Conservation (phyloP, 1,139 yeast genomes). For the Meyerozyma carpophila region DNA sequence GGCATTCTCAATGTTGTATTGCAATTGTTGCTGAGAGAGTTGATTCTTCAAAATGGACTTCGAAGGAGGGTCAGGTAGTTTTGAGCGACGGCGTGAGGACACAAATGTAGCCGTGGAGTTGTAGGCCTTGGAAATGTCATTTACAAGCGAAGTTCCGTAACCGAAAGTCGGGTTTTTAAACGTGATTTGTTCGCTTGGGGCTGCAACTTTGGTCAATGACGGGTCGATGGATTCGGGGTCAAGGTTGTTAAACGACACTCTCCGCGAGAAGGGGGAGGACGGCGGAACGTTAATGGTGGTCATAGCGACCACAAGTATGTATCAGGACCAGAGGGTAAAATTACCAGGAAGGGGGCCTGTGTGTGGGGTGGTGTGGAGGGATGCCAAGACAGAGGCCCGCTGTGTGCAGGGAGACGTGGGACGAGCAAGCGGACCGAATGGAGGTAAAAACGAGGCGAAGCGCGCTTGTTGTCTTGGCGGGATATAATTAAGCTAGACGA, state of each 20-base stretch:
- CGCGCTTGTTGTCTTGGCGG: no score
- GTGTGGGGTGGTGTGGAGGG: not conserved
- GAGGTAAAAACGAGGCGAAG: not conserved
- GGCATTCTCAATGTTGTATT: constrained; percentile 15
- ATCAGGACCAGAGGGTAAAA: not conserved
- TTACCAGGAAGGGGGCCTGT: not conserved
- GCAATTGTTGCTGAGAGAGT: constrained; percentile 27
- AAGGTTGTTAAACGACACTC: constrained; percentile 43
- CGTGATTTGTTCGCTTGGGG: not conserved
- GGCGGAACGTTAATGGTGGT: not conserved
- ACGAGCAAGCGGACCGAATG: not conserved
- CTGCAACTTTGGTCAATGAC: not conserved
- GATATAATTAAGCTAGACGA: no score
- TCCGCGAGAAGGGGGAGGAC: constrained; percentile 19
- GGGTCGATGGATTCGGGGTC: constrained; percentile 21
- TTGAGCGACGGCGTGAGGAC: constrained; percentile 3
- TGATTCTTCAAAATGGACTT: constrained; percentile 39
- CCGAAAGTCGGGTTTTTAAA: constrained; percentile 8
- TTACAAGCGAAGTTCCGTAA: constrained; percentile 10
- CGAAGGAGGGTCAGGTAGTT: constrained; percentile 29
- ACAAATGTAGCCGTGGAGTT: constrained; percentile 3
- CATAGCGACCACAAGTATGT: not conserved
- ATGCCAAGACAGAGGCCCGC: not conserved
- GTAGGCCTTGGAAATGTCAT: constrained; percentile 13
- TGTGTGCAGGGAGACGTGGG: not conserved